phyloP scores from a whole-genome alignment of 345 rosid species.

The Euphorbia pulcherrima region DNA sequence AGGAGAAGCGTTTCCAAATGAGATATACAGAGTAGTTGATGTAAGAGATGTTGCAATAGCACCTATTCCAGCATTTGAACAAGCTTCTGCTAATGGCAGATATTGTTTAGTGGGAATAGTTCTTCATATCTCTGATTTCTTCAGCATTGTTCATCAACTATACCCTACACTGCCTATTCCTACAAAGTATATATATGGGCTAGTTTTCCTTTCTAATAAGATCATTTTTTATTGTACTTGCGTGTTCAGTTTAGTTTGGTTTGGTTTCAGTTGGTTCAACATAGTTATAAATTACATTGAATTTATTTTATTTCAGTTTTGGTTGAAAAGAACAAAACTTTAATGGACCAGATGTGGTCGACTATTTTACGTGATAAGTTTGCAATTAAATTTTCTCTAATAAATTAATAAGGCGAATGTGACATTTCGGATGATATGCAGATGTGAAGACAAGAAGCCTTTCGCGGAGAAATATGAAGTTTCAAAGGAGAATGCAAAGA shows the following conservation, averaged over 20 bases:
- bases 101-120: constrained; percentile 9
- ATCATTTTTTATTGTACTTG: not conserved
- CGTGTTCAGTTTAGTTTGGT: not conserved
- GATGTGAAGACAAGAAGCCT: not conserved
- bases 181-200: constrained; percentile 10
- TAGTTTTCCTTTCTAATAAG: not conserved
- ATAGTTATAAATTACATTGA: too few relatives aligned
- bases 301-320: too few relatives aligned
- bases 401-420: too few relatives aligned
- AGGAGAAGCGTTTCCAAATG: constrained; percentile 2
- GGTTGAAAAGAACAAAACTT: too few relatives aligned
- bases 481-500: constrained; percentile 15
- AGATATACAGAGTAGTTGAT: not conserved
- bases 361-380: too few relatives aligned
- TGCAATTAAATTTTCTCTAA: too few relatives aligned
- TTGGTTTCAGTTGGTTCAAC: too few relatives aligned
- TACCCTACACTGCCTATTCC: constrained; percentile 10
- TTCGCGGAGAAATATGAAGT: too few relatives aligned
- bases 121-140: not conserved
- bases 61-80: constrained; percentile 14
- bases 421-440: not conserved
- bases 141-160: constrained; percentile 3
- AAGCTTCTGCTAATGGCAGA: constrained; percentile 14
- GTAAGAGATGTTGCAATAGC: constrained; percentile 14
- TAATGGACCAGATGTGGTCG: too few relatives aligned